These are phyloP conservation scores for Cordyceps cateniannulata DNA, from an alignment of 2,329 filamentous ascomycete species.

Conservation along the genomic window DNA sequence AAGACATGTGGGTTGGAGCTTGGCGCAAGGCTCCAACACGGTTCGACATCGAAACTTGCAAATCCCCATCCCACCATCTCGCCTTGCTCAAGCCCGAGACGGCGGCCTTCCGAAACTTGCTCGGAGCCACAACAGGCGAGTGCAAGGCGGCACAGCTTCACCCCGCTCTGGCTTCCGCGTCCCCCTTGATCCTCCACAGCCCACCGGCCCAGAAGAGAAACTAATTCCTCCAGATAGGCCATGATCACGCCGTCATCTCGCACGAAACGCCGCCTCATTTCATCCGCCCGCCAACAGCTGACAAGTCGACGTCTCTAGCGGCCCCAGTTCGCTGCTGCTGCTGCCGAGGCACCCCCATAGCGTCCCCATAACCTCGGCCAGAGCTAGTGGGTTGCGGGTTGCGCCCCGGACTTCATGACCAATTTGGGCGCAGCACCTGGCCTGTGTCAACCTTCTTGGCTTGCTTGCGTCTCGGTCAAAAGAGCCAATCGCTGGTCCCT, in stretches of 20 bases:
- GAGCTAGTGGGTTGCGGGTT: background rate
- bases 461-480: background rate
- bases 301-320: background rate
- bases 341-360: conserved; percentile 10
- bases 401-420: conserved; percentile 10
- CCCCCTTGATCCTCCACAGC: background rate
- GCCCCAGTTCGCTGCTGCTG: background rate
- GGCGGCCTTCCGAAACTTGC: background rate
- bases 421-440: background rate
- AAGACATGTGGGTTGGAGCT: conserved; percentile 1
- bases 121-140: background rate
- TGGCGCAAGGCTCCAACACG: background rate
- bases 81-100: background rate
- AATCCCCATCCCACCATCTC: background rate
- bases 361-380: conserved; percentile 10
- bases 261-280: background rate
- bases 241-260: background rate
- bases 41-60: background rate
- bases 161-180: background rate
- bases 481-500: conserved; percentile 1
- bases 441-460: background rate
- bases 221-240: background rate
- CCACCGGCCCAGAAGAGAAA: background rate
- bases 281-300: too few relatives aligned
- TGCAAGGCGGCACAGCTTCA: background rate